Conservation (phyloP, 164 flowering plant genomes). For the Annona squamosa region DNA sequence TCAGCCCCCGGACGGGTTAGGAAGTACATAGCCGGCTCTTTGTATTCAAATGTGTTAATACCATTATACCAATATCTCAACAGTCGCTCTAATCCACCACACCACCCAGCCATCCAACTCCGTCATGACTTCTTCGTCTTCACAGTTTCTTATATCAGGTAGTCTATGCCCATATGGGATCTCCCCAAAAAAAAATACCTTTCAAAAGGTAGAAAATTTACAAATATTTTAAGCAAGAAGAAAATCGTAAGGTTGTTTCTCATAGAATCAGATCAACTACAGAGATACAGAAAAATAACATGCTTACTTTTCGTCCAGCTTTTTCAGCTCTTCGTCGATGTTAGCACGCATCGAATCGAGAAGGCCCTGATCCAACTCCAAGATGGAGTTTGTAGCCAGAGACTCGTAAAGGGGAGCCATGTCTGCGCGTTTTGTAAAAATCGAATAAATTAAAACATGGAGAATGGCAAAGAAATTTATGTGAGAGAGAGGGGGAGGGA, state of each 20-base stretch:
- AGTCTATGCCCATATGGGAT: not conserved
- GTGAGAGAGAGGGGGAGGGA: not conserved
- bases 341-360: constrained; percentile 65
- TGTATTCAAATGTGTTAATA: no score
- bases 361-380: constrained; percentile 55
- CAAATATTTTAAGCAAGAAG: not conserved
- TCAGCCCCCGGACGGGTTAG: no score
- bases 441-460: no score
- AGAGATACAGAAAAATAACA: constrained; percentile 2
- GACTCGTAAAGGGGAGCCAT: constrained; percentile 75
- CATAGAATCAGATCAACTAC: not conserved
- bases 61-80: no score
- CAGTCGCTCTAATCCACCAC: no score
- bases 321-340: constrained; percentile 67
- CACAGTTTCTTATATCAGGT: no score
- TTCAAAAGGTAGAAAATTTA: not conserved
- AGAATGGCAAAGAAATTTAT: not conserved
- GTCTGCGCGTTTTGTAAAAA: constrained; percentile 25
- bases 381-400: constrained; percentile 40
- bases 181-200: no score
- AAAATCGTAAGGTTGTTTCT: not conserved
- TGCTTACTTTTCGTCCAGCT: constrained; percentile 84
- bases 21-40: no score
- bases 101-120: no score
- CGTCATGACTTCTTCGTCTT: no score